Evolutionary conservation across 2,329 filamentous ascomycete species (phyloP).

Genomic region (Dryadomyces quercivorus): DNA sequence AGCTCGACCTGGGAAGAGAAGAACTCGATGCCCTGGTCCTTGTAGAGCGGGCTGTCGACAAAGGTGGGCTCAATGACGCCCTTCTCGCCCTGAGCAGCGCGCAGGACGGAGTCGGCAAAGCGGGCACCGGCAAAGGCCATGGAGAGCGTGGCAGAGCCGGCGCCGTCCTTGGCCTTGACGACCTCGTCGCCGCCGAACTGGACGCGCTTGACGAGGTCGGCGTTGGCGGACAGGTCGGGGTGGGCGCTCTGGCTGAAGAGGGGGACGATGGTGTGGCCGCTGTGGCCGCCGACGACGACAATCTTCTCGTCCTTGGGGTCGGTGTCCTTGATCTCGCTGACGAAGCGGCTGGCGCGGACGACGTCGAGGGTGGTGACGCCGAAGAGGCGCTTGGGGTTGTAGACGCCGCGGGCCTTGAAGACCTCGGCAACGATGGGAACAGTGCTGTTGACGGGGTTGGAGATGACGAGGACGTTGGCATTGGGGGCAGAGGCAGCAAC

Average conservation of each 20-base stretch:
- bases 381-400: conserved; percentile 98
- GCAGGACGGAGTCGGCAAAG: conserved; percentile 83
- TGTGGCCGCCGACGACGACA: conserved; percentile 94
- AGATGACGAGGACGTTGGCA: conserved; percentile 93
- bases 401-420: conserved; percentile 89
- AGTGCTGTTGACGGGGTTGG: conserved; percentile 99
- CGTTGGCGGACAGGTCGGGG: conserved; percentile 67
- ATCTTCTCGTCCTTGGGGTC: conserved; percentile 90
- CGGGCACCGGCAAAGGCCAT: conserved; percentile 92
- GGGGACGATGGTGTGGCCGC: conserved; percentile 94
- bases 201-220: conserved; percentile 79
- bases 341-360: conserved; percentile 94
- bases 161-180: conserved; percentile 96
- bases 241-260: conserved; percentile 91
- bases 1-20: conserved; percentile 94
- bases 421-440: conserved; percentile 96
- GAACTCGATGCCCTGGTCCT: conserved; percentile 96
- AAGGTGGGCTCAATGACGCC: conserved; percentile 93
- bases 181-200: conserved; percentile 99
- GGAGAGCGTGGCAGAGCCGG: conserved; percentile 91
- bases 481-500: conserved; percentile 78
- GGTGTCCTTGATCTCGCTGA: conserved; percentile 82
- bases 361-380: conserved; percentile 99
- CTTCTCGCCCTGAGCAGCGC: conserved; percentile 86
- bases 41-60: conserved; percentile 94